Evolutionary conservation across 805 yeast species (phyloP).

Genomic region (Lipomyces orientalis): DNA sequence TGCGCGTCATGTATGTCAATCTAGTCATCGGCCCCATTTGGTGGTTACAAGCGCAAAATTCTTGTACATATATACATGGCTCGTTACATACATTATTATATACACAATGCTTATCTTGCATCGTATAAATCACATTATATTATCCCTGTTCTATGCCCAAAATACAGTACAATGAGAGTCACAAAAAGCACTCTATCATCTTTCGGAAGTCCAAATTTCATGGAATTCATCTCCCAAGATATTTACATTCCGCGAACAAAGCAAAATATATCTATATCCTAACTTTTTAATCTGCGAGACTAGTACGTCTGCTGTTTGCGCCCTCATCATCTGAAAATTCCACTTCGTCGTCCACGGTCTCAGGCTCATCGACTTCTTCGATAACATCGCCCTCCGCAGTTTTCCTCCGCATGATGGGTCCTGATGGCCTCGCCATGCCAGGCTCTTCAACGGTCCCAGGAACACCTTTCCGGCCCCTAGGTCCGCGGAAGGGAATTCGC

Average conservation of each 20-base stretch:
- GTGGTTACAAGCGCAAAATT: background rate
- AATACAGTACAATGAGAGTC: background rate
- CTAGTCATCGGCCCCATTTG: too few species aligned
- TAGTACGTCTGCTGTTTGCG: slow-evolving; percentile 7
- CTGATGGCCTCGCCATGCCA: background rate
- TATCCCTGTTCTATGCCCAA: background rate
- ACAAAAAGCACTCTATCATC: background rate
- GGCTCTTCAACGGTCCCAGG: background rate
- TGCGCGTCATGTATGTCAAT: too few species aligned
- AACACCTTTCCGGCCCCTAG: background rate
- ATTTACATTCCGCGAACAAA: background rate
- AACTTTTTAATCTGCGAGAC: background rate
- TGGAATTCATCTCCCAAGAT: background rate
- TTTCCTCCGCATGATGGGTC: slow-evolving; percentile 3
- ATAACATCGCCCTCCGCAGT: slow-evolving; percentile 11
- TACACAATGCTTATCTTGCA: background rate
- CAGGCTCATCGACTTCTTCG: slow-evolving; percentile 33
- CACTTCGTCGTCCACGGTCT: slow-evolving; percentile 28
- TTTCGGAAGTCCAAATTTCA: background rate
- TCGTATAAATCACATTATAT: background rate
- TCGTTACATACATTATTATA: background rate
- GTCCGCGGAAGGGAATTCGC: slow-evolving; percentile 1
- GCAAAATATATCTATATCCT: background rate
- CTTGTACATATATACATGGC: background rate
- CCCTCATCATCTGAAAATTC: slow-evolving; percentile 33